Conservation (phyloP, 169 alveolate species). For the Perkinsus marinus region DNA sequence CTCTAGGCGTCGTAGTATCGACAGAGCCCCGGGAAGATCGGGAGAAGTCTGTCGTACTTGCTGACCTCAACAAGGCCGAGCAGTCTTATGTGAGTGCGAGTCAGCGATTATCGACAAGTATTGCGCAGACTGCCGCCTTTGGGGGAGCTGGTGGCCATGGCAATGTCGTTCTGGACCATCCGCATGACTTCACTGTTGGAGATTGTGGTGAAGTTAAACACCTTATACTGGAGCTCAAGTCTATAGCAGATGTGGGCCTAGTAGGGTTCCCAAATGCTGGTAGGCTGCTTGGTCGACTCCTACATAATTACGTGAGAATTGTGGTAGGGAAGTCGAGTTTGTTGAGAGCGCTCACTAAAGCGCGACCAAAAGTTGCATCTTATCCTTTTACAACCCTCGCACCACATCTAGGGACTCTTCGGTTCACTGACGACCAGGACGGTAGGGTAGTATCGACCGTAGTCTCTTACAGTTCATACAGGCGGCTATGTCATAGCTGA, state of each 20-base stretch:
- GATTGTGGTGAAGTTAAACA: not conserved
- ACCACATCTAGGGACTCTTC: slow-evolving; percentile 51
- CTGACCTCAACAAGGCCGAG: not conserved
- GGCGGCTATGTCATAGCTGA: slow-evolving; percentile 47
- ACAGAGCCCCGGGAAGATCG: not conserved
- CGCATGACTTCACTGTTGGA: not conserved
- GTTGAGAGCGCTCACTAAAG: slow-evolving; percentile 17
- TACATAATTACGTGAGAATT: too few species aligned
- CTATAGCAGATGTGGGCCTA: slow-evolving; percentile 57
- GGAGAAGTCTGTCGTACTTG: not conserved
- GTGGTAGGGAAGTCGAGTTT: not conserved
- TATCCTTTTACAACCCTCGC: slow-evolving; percentile 67
- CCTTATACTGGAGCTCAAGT: slow-evolving; percentile 9
- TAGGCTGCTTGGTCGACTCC: not conserved
- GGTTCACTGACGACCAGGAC: slow-evolving; percentile 40
- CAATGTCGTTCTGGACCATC: not conserved
- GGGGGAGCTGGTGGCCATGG: slow-evolving; percentile 1
- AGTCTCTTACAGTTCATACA: not conserved
- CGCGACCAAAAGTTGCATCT: slow-evolving; percentile 64
- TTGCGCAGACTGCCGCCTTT: not conserved
- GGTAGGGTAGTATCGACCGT: not conserved
- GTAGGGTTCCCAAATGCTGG: slow-evolving; percentile 84
- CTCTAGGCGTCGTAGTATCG: not conserved
- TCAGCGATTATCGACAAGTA: not conserved
- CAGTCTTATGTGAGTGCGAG: not conserved